phyloP scores from a whole-genome alignment of 345 rosid species.

The Heritiera littoralis region DNA sequence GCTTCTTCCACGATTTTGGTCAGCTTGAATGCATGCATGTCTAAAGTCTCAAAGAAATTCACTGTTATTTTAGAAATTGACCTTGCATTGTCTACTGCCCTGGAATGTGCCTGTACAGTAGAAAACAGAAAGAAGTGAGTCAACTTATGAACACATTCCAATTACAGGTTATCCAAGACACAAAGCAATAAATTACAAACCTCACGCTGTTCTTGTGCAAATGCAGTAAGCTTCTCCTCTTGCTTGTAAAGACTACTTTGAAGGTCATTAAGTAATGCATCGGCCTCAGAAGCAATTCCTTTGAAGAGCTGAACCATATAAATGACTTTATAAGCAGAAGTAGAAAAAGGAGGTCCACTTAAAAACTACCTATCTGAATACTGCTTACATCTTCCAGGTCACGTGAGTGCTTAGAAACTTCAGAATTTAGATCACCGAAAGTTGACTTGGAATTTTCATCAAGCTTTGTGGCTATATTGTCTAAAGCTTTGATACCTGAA shows the following conservation, averaged over 20 bases:
- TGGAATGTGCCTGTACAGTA: slow-evolving; percentile 70
- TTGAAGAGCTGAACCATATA: slow-evolving; percentile 71
- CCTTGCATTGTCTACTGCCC: slow-evolving; percentile 81
- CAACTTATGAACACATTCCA: neutral
- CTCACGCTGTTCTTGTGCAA: slow-evolving; percentile 82
- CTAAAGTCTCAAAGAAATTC: slow-evolving; percentile 73
- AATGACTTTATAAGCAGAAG: slow-evolving; percentile 23
- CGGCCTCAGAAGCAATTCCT: slow-evolving; percentile 88
- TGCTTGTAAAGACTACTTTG: slow-evolving; percentile 77
- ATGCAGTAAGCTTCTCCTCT: slow-evolving; percentile 72
- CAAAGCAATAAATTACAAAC: slow-evolving; percentile 34
- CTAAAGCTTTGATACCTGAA: slow-evolving; percentile 76
- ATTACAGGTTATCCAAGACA: neutral
- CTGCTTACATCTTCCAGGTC: slow-evolving; percentile 76
- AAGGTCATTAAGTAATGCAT: slow-evolving; percentile 71
- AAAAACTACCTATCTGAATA: neutral
- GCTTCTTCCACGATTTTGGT: slow-evolving; percentile 81
- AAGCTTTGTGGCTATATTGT: slow-evolving; percentile 76
- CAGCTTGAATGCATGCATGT: slow-evolving; percentile 68
- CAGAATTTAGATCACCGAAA: slow-evolving; percentile 69
- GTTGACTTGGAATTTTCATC: slow-evolving; percentile 81
- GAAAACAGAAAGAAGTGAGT: slow-evolving; percentile 13
- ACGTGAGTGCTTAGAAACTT: slow-evolving; percentile 81
- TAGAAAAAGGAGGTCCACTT: slow-evolving; percentile 17
- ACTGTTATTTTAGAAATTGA: slow-evolving; percentile 78